Conservation (phyloP, 176 grass and related monocot genomes). For the Puya raimondii region DNA sequence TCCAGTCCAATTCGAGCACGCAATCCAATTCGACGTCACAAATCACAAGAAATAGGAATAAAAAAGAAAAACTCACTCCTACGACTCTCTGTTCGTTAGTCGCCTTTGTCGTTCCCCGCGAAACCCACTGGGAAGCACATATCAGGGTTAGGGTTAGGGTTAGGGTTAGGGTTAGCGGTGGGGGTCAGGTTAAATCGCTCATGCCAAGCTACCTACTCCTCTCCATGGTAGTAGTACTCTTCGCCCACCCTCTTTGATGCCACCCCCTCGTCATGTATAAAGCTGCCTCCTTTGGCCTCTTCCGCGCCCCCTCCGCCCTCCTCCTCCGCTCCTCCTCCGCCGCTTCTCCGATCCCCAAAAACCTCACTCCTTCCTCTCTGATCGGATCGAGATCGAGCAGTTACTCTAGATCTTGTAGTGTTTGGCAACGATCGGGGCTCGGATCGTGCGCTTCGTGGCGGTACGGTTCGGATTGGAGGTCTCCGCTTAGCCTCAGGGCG, state of each 20-base stretch:
- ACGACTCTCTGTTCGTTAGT: too few relatives aligned
- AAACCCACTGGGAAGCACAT: too few relatives aligned
- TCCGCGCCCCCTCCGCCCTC: conserved; percentile 29
- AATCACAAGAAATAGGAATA: too few relatives aligned
- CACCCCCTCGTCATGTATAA: conserved; percentile 52
- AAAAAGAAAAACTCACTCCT: too few relatives aligned
- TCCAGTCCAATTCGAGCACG: too few relatives aligned
- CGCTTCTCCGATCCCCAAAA: neutral
- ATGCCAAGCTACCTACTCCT: neutral
- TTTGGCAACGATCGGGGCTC: conserved; percentile 1
- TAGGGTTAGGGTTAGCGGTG: too few relatives aligned
- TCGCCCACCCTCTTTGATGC: too few relatives aligned
- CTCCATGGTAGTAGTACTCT: neutral
- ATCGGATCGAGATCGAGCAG: conserved; percentile 18
- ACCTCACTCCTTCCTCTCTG: conserved; percentile 1
- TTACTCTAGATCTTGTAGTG: conserved; percentile 20
- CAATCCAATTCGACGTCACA: too few relatives aligned
- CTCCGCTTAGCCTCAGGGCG: conserved; percentile 2
- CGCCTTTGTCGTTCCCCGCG: too few relatives aligned
- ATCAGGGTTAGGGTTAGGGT: too few relatives aligned
- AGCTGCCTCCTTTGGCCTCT: conserved; percentile 36
- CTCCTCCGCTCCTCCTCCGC: conserved; percentile 42
- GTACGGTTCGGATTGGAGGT: conserved; percentile 11
- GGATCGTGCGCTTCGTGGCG: neutral
- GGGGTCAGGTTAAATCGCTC: too few relatives aligned